Evolutionary conservation across 257 asterid genomes (phyloP), one percentile per base, ranked within the genome.

Genomic region (Parsonsia alboflavescens): DNA sequence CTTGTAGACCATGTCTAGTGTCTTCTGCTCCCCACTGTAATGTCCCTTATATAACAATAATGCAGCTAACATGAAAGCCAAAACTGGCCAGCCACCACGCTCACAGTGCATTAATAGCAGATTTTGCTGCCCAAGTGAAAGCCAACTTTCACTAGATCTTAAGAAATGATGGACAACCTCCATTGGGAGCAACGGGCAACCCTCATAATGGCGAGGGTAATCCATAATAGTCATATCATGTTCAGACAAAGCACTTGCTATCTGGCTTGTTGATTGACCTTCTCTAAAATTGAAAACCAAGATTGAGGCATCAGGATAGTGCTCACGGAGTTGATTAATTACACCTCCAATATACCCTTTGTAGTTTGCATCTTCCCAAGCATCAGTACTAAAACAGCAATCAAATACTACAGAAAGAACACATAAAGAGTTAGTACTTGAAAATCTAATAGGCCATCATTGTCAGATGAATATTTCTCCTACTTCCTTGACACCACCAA

Each of bases 101-200:
- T 93, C 98, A 76, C 98, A 93, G 82, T 91, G 96, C 97, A 89
- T 89, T 57, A 93, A 85, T 77, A 93, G 97, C 85, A 93, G 79
- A 84, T 93, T 93, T 74, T 93, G 96, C 71, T 81, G 84, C 78
- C 98, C 98, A 74, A 93, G 96, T 28, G 96, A 86, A 72, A 93
- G 91, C 98, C 98, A 93, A 82, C 98, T 93, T 85, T 93, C 98
- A 79, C 97, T 81, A 26, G 97, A 93, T 80, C 96, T 87, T 58
- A 93, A 76, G 76, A 93, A 93, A 79, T 93, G 98, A 87, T 93
- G 97, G 58, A 93, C 85, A 80, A 89, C 94, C 87, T 93, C 98
- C 98, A 91, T 89, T 28, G 97, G 86, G 75, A 93, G 98, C 81
- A 93, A 76, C 4, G 97, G 98, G 78, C 96, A 89, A 54, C 98